A percentile compares a stretch with the other conserved stretches of the same genome.
Conservation (phyloP, 108 stramenopile genomes). For the Fragilaria crotonensis region DNA sequence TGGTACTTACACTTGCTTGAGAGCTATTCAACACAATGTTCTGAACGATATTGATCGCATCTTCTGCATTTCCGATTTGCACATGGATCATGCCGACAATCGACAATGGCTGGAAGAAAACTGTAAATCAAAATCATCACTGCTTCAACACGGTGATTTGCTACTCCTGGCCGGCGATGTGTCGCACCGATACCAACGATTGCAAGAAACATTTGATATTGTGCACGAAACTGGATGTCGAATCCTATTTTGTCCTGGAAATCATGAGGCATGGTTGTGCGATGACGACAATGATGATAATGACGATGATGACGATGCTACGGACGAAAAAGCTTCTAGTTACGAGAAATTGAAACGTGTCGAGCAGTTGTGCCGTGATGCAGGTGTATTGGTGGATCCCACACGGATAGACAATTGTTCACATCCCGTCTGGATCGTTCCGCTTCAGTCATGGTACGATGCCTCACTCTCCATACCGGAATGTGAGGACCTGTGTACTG, state of each 20-base stretch:
- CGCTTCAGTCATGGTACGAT: slow-evolving; percentile 53
- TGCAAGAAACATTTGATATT: slow-evolving; percentile 20
- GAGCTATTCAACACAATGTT: background rate
- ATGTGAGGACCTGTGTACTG: slow-evolving; percentile 30
- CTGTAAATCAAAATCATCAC: slow-evolving; percentile 3
- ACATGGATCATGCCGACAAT: slow-evolving; percentile 44
- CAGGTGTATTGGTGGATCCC: slow-evolving; percentile 30
- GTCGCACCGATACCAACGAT: slow-evolving; percentile 30
- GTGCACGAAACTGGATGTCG: slow-evolving; percentile 12
- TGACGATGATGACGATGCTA: too few species aligned
- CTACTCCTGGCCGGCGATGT: slow-evolving; percentile 42
- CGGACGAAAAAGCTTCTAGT: too few species aligned
- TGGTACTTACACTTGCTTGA: too few species aligned
- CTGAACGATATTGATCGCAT: slow-evolving; percentile 3
- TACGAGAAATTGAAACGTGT: slow-evolving; percentile 23
- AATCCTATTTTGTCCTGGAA: slow-evolving; percentile 45
- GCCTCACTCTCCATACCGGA: slow-evolving; percentile 24
- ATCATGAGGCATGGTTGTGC: slow-evolving; percentile 64
- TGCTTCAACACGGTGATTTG: background rate
- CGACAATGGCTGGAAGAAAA: slow-evolving; percentile 31
- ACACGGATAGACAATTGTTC: slow-evolving; percentile 12
- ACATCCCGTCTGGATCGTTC: slow-evolving; percentile 26
- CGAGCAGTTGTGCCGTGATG: slow-evolving; percentile 13
- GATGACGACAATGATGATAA: too few species aligned
- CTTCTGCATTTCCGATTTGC: slow-evolving; percentile 43